Base-by-base conservation (phyloP, 2,329 filamentous ascomycete genomes). In the Trichoderma endophyticum region DNA sequence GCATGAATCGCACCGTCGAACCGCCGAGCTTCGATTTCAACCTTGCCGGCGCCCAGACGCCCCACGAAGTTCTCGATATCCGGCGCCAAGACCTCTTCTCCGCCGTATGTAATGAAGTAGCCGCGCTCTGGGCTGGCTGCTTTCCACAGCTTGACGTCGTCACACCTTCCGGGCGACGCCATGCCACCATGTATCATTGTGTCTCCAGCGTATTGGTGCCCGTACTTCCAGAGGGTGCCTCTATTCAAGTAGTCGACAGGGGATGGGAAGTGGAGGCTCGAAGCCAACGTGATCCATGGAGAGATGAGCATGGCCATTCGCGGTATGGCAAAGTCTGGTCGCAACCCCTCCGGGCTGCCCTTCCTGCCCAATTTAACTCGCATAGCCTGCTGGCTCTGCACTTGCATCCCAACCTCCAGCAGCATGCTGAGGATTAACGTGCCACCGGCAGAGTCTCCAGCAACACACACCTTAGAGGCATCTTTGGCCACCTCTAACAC, bases 401-500 rank as follows among this genome's bases (percentile, higher is more conserved):
- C 73, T 51, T 81, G 78, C 28, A 78, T 76, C 11, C 88, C 89
- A 24, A 94, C 83, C 75, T 91, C 88, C 1, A 95, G 87, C 66
- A 97, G 82, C 64, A 96, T 84, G 77, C 90, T 92, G 30, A 97
- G 85, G 11, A 92, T 87, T 57, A 97, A 82, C 1, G 91, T 91
- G 18, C 88, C 93, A 5, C 93, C 93, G 1, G 93, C 93, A 1
- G 93, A 95, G 80, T 97, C 93, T 6, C 93, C 93, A 62, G 88
- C 89, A 4, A 97, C 87, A 73, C 90, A 91, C 30, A 97, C 86
- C 54, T 86, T 88, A 2, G 87, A 86, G 0, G 90, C 84, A 51
- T 91, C 86, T 26, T 82, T 80, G 30, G 87, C 87, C 4, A 87
- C 83, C 6, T 86, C 86, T 2, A 94, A 82, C 8, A 93, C 87